These are phyloP conservation scores for Botrytis aclada DNA, from an alignment of 2,329 filamentous ascomycete genomes.

Conservation along the genomic window DNA sequence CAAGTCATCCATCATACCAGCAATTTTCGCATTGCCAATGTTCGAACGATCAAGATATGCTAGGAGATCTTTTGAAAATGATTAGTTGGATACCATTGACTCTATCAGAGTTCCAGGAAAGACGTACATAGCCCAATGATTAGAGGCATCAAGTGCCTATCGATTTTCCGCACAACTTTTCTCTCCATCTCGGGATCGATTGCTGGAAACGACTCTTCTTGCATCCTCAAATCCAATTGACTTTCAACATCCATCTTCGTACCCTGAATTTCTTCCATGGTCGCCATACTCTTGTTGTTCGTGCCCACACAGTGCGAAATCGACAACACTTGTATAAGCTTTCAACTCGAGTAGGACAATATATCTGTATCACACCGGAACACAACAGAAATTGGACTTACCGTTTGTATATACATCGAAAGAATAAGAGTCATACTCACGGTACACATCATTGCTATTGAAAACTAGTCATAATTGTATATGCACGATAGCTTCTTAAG, in stretches of 20 bases:
- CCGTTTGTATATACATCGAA: neutral
- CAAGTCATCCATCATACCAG: slow-evolving; percentile 52
- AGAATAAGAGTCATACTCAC: neutral
- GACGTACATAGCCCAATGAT: slow-evolving; percentile 26
- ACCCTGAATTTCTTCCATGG: neutral
- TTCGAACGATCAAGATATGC: slow-evolving; percentile 50
- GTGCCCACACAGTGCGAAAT: neutral
- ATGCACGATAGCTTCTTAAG: neutral
- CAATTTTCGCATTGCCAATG: slow-evolving; percentile 53
- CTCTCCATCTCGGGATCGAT: slow-evolving; percentile 41
- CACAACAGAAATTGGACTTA: neutral
- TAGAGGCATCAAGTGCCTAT: slow-evolving; percentile 51
- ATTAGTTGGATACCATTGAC: neutral
- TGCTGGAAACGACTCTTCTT: neutral
- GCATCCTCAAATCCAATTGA: neutral
- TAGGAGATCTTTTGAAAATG: slow-evolving; percentile 41
- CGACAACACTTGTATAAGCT: neutral
- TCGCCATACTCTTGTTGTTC: neutral
- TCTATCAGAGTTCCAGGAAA: neutral
- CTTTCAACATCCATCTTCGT: neutral
- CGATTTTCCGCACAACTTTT: slow-evolving; percentile 55
- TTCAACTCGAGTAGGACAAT: neutral
- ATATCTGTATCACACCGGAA: slow-evolving; percentile 1
- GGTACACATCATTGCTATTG: neutral
- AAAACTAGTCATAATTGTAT: neutral